phyloP scores from a whole-genome alignment of 2,329 filamentous ascomycete species.

The Trichoderma asperellum region DNA sequence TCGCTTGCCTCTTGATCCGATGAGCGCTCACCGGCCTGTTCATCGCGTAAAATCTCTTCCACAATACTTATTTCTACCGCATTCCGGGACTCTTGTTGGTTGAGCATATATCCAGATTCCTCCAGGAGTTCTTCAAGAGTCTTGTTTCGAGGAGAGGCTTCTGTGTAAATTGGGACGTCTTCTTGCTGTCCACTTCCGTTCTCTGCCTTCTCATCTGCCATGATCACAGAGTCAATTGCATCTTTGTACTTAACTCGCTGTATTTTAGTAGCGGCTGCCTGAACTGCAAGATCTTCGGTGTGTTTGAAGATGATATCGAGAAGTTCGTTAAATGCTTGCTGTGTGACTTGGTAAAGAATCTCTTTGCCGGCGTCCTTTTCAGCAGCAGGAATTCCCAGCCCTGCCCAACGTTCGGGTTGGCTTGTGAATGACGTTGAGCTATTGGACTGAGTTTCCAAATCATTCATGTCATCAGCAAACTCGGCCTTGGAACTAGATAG shows the following conservation, averaged over 20 bases:
- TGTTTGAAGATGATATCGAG: constrained; percentile 83
- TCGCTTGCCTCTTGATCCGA: constrained; percentile 23
- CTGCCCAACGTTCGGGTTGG: constrained; percentile 74
- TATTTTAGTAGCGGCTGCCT: constrained; percentile 64
- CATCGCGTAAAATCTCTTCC: constrained; percentile 35
- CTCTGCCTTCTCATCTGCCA: constrained; percentile 38
- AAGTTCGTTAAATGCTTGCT: constrained; percentile 89
- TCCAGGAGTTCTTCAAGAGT: constrained; percentile 46
- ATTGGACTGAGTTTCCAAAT: constrained; percentile 72
- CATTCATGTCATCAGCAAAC: constrained; percentile 72
- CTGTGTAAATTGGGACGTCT: constrained; percentile 23
- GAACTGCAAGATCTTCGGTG: constrained; percentile 75
- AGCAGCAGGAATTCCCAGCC: constrained; percentile 76
- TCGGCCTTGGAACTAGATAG: constrained; percentile 79
- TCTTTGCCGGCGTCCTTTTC: constrained; percentile 85
- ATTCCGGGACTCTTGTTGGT: constrained; percentile 38
- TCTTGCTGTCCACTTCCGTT: constrained; percentile 4
- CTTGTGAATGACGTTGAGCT: constrained; percentile 73
- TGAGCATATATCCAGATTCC: constrained; percentile 51
- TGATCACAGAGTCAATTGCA: constrained; percentile 50
- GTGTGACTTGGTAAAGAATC: constrained; percentile 86
- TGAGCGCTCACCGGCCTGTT: constrained; percentile 21
- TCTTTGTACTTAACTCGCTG: constrained; percentile 62
- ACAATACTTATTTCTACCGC: constrained; percentile 41
- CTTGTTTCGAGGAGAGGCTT: constrained; percentile 34